A percentile compares a stretch with the other conserved stretches of the same genome.
phyloP scores from a whole-genome alignment of 116 monocot species.

The Cymodocea nodosa region DNA sequence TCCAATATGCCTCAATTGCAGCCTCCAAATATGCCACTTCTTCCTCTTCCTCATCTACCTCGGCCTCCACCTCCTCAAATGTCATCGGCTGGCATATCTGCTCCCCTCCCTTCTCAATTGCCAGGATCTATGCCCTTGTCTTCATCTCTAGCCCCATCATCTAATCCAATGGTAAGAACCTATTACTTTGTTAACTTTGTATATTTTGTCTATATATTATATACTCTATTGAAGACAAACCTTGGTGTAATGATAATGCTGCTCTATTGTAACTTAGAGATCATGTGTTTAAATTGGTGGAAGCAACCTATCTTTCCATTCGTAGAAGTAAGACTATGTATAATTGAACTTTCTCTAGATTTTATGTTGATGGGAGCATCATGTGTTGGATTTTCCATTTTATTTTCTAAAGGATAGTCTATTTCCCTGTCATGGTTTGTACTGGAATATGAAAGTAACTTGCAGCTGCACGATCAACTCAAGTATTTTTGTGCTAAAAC shows the following conservation, averaged over 20 bases:
- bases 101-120: conserved; percentile 25
- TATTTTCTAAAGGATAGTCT: too few species aligned
- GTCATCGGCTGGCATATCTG: conserved; percentile 23
- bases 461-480: too few species aligned
- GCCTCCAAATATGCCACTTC: conserved; percentile 52
- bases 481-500: too few species aligned
- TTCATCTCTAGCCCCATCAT: conserved; percentile 32
- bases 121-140: background rate
- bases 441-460: too few species aligned
- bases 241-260: too few species aligned
- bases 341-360: too few species aligned
- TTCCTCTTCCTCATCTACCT: conserved; percentile 46
- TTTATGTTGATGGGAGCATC: too few species aligned
- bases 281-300: too few species aligned
- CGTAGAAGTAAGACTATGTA: too few species aligned
- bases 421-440: too few species aligned
- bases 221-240: background rate
- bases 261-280: too few species aligned
- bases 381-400: background rate
- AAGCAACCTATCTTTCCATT: too few species aligned
- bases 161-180: conserved; percentile 58
- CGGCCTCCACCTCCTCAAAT: conserved; percentile 43
- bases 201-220: background rate
- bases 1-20: conserved; percentile 58
- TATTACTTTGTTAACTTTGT: background rate